Conservation (phyloP, 306 rosid genomes). For the Purshia tridentata region DNA sequence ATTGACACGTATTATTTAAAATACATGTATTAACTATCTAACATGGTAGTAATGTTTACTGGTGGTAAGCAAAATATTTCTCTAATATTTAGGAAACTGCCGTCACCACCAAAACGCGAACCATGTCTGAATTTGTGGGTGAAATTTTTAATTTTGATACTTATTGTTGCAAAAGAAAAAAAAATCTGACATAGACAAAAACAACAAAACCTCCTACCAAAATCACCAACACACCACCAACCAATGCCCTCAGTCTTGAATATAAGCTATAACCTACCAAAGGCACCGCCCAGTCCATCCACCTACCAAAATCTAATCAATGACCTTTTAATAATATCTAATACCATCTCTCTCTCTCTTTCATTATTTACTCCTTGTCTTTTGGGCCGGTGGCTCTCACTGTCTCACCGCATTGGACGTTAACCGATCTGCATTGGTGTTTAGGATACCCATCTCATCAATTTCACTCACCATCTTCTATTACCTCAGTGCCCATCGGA, state of each 20-base stretch:
- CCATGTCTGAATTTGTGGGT: too few species aligned
- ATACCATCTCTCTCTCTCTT: neutral
- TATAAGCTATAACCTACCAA: neutral
- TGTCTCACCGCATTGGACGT: neutral
- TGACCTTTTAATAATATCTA: neutral
- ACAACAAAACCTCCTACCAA: neutral
- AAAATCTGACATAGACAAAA: neutral
- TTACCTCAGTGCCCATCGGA: slow-evolving; percentile 1
- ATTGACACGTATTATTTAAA: too few species aligned
- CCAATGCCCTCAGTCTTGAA: neutral
- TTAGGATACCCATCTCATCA: slow-evolving; percentile 1
- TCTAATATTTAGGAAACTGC: too few species aligned
- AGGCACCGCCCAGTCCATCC: neutral
- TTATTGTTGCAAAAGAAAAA: too few species aligned
- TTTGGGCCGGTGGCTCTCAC: neutral
- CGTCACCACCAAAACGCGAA: too few species aligned
- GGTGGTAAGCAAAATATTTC: too few species aligned
- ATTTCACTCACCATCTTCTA: neutral
- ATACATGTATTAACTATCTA: too few species aligned
- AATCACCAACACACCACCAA: neutral
- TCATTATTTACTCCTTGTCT: neutral
- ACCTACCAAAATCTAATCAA: slow-evolving; percentile 7
- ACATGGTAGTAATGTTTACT: too few species aligned
- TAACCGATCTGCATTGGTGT: neutral
- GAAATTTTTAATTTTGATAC: too few species aligned